Conservation (phyloP, 2,329 filamentous ascomycete species). For the Cladosporium halotolerans region DNA sequence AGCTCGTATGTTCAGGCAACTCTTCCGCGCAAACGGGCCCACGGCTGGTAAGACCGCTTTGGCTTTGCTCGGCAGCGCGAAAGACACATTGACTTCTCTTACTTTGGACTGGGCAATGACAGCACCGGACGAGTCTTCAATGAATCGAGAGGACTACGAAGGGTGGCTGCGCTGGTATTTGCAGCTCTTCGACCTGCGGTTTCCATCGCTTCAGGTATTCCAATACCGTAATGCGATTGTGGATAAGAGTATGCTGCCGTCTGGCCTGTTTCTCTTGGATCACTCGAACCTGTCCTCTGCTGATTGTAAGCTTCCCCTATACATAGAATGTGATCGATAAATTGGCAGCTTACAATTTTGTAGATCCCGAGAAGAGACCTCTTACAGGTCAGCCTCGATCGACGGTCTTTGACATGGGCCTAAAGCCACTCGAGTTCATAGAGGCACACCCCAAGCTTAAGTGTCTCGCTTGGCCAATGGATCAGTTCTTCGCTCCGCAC, state of each 20-base stretch:
- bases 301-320: background rate
- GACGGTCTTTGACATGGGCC: background rate
- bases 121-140: background rate
- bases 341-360: background rate
- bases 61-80: background rate
- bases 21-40: background rate
- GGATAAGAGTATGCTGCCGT: slow-evolving; percentile 31
- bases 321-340: background rate
- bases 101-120: slow-evolving; percentile 33
- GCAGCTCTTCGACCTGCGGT: slow-evolving; percentile 32
- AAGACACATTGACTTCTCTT: slow-evolving; percentile 27
- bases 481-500: slow-evolving; percentile 36
- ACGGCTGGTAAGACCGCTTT: background rate
- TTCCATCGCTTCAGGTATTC: slow-evolving; percentile 40
- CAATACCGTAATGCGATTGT: slow-evolving; percentile 42
- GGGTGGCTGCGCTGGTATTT: slow-evolving; percentile 23
- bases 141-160: background rate
- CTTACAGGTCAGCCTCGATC: too few relatives aligned
- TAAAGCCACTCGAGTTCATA: slow-evolving; percentile 33
- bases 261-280: slow-evolving; percentile 32
- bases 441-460: slow-evolving; percentile 39
- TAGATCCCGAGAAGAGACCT: too few relatives aligned
- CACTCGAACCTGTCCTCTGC: slow-evolving; percentile 6
- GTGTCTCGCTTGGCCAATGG: slow-evolving; percentile 43
- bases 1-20: background rate